Base-by-base conservation (phyloP, 176 grass and related monocot genomes). In the Ensete ventricosum region DNA sequence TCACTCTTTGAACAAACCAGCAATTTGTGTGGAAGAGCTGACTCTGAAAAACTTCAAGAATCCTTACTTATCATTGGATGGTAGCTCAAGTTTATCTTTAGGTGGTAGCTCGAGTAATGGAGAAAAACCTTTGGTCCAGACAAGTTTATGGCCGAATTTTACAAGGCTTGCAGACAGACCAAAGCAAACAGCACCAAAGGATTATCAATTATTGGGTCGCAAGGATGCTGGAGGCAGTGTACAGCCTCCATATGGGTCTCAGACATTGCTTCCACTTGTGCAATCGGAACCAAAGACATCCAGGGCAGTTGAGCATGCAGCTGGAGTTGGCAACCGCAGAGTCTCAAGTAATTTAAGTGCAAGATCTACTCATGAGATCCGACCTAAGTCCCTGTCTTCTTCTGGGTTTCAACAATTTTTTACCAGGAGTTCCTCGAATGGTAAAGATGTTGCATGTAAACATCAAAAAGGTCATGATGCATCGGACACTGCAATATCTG, bases 141-240 rank as follows among this genome's bases (percentile, higher is more conserved):
- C 85, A 82, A 84, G 86, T 49, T 79, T 91, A 14, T 95, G 91
- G 96, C 74, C 82, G 52, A 99, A 99, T 83, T 89, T 99, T 21
- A 86, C 82, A 1, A 72, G 78, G 71, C 73, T 99, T 55, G 71
- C 91, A 0, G 67, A 78, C 68, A 83, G 76, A 81, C 27, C 59
- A 11, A 73, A 55, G 6, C 81, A 85, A n/a, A 75, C 69, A 17
- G 27, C 67, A 60, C 64, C 53, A 72, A 81, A 73, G 81, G 84
- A 81, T 54, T 78, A 19, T 13, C n/a, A 55, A 6, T 22, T 53
- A 43, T 13, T 68, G 25, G 62, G 55, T 64, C 81, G 14, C 12
- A 68, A 23, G 2, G 77, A 83, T 27, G 73, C 77, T 85, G 82
- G 12, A 74, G 82, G 80, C 62, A 59, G 77, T 2, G 78, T 75